Percentiles rank a stretch among this genome's conserved stretches.
Conservation (phyloP, 805 yeast genomes). For the Nakazawaea holstii region DNA sequence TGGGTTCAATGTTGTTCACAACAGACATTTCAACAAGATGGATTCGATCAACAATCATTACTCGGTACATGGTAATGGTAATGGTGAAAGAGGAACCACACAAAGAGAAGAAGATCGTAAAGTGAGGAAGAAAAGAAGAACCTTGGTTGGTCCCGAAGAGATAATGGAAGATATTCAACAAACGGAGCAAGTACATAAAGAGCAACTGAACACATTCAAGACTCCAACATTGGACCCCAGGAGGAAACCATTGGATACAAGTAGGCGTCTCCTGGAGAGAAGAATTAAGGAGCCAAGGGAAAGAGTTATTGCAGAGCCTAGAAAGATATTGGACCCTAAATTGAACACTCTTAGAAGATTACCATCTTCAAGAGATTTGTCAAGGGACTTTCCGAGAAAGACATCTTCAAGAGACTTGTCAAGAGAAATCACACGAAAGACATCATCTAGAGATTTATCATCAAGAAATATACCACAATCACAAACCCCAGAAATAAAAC, state of each 20-base stretch:
- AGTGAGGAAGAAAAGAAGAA: constrained; percentile 10
- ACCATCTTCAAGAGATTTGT: too few relatives aligned
- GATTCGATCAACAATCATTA: constrained; percentile 45
- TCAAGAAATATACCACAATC: background rate
- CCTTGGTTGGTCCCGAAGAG: constrained; percentile 6
- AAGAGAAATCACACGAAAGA: too few relatives aligned
- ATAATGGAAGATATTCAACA: constrained; percentile 1
- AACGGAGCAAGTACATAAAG: background rate
- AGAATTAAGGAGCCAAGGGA: background rate
- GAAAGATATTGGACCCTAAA: constrained; percentile 1
- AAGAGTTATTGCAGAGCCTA: background rate
- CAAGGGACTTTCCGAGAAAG: too few relatives aligned
- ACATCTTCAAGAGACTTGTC: too few relatives aligned
- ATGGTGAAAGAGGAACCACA: background rate
- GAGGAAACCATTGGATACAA: background rate
- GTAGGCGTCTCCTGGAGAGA: background rate
- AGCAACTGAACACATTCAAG: background rate
- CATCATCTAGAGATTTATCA: too few relatives aligned
- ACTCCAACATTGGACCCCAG: constrained; percentile 2
- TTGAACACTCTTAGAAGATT: background rate
- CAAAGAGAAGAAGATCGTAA: background rate
- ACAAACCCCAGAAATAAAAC: background rate
- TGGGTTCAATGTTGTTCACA: constrained; percentile 38
- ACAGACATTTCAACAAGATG: constrained; percentile 44
- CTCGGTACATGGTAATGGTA: constrained; percentile 26